Evolutionary conservation across 805 yeast species (phyloP), one percentile per base, ranked within the genome.

Genomic region (Zygotorulaspora florentina): DNA sequence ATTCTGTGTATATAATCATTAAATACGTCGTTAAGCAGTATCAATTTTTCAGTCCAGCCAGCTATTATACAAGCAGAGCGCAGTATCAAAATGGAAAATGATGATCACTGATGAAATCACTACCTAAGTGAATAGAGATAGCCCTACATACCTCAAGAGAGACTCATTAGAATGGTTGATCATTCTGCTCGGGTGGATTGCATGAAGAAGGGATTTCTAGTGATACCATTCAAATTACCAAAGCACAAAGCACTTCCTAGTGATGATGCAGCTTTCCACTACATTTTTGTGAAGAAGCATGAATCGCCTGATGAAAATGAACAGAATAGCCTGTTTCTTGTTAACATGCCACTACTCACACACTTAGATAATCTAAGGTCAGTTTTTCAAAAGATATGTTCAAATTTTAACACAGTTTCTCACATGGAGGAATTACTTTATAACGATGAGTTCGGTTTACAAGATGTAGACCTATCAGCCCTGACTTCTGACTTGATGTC

Each of bases 271-370:
- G 37, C 51, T 2, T 58, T 62, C 18, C 95, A 87, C 61, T 83
- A 77, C 56, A 66, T 84, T 53, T 85, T 73, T 57, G 66, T 77
- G 55, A 85, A 84, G 64, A 85, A 81, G 57, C 95, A 86, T 59
- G 67, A 75, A 18, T 66, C 73, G 36, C 59, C 65, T 35, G 69
- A 69, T 42, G 71, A 69, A 28, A 65, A 69, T 2, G 74, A 75
- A 28, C 64, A 73, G 16, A 75, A 76, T 42, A 71, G 85, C 25
- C 64, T 90, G n/a, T 90, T 90, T 66, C 62, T 84, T 5, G 79
- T 85, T 47, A 89, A 90, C 60, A 67, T 88, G 34, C 96, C 97
- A 1, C 67, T 83, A 17, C 74, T 76, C 46, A 73, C 88, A 6
- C 71, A 74, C 18, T 57, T 77, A 12, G 71, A 73, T 35, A 69